phyloP scores from a whole-genome alignment of 371 early-diverging fungal genomes.

The Conidiobolus incongruus region DNA sequence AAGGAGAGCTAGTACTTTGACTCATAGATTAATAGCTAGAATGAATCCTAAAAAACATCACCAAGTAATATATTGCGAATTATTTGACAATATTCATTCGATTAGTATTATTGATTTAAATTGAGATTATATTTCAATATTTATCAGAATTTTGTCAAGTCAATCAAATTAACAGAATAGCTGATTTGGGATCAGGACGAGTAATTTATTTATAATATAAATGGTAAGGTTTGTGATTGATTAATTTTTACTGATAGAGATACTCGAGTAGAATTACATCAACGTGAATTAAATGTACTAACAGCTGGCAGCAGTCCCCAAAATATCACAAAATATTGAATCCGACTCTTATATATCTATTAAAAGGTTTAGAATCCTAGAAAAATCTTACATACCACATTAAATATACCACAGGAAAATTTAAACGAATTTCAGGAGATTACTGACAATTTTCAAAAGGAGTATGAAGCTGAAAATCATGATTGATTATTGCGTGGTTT shows the following conservation, averaged over 20 bases:
- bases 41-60: slow-evolving; percentile 40
- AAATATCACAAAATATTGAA: slow-evolving; percentile 32
- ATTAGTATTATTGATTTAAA: background rate
- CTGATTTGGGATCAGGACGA: slow-evolving; percentile 38
- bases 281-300: slow-evolving; percentile 36
- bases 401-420: background rate
- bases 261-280: slow-evolving; percentile 51
- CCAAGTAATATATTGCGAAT: slow-evolving; percentile 20
- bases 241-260: slow-evolving; percentile 19
- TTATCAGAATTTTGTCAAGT: slow-evolving; percentile 14
- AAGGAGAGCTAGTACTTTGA: background rate
- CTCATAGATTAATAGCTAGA: slow-evolving; percentile 12
- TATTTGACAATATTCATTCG: background rate
- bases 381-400: background rate
- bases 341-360: too few relatives aligned
- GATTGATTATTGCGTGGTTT: slow-evolving; percentile 59
- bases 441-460: slow-evolving; percentile 1
- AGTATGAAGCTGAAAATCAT: slow-evolving; percentile 6
- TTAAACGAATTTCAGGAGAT: background rate
- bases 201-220: background rate
- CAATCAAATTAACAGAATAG: slow-evolving; percentile 12
- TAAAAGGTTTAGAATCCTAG: too few relatives aligned
- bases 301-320: slow-evolving; percentile 56
- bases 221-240: too few relatives aligned
- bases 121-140: slow-evolving; percentile 15